Evolutionary conservation across 169 alveolate genomes (phyloP), one percentile per base, ranked within the genome.

Genomic region (Besnoitia besnoiti): DNA sequence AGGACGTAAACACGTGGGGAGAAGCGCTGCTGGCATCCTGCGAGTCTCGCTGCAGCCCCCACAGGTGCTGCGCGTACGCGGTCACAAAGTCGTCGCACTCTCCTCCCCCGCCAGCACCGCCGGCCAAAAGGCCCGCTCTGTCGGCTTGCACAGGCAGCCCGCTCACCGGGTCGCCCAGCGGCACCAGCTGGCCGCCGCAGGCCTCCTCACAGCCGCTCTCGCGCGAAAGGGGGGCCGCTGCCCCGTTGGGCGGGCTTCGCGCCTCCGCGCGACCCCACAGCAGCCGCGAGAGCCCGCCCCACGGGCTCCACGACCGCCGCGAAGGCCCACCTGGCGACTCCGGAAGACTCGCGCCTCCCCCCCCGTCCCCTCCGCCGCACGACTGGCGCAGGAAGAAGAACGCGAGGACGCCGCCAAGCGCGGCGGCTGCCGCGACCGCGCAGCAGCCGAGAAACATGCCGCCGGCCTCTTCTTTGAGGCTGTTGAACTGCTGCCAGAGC

Each of bases 381-480:
- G 0, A 10, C 39, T 37, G 39, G 27, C 82, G 16, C 82, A 39
- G 33, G 21, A 67, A 42, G 59, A 40, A 77, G 59, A 8, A 30
- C 59, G 40, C 19, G 16, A 77, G 87, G 37, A 77, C 12, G 55
- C 87, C 87, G 40, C 49, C 59, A 21, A 77, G 61, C 37, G 87
- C 87, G 10, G 59, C 87, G 30, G 87, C 87, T 14, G 87, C 87
- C 40, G 40, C 49, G 55, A 77, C 61, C 21, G 39, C 59, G 40
- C 92, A 88, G 39, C 92, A 88, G 47, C 84, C 46, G 30, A 47
- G 47, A 21, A 55, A 30, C 35, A 35, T 50, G 46, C 21, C 42
- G 59, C 37, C 59, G 5, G 1, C 51, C 33, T 62, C 82, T 35
- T 62, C 82, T 47, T 75, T 80, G 44, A 42, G 85, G 40, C 49